Evolutionary conservation across 371 early-diverging fungal genomes (phyloP), one percentile per base, ranked within the genome.

Genomic region (Polyrhizophydium stewartii): DNA sequence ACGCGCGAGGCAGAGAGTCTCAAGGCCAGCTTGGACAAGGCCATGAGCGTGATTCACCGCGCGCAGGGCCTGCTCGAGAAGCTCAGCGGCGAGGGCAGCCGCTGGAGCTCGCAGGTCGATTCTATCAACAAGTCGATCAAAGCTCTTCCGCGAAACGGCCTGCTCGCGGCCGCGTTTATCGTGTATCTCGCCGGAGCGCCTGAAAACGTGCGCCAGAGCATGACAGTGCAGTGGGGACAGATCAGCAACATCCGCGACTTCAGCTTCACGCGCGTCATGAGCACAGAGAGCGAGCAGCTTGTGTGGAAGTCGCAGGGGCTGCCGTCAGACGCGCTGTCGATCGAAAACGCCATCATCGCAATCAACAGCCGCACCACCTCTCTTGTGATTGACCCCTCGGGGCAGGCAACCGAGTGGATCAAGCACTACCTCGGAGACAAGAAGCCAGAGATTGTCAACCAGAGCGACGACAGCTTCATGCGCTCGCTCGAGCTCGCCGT

Each of bases 1-100:
- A 82, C 82, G 5, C 64, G 82, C 28, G 83, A 84, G 46, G 85
- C 78, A 0, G 81, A 80, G 55, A 58, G 60, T 12, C 59, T 81
- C 24, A 63, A 74, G 16, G 59, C 31, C 1, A 68, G 65, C 56
- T 62, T 81, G 6, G 75, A 76, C 28, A 71, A 69, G 33, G 74
- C 81, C 1, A 64, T 64, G 21, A 45, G 40, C 19, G 72, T 68
- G 1, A 72, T 82, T 27, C 49, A 65, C 21, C 46, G 66, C 0
- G 73, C 84, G n/a, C 73, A 78, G 45, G 67, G 64, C 0, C 65
- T 84, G n/a, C 70, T 84, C 5, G 67, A 69, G 12, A 79, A 80
- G 62, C 76, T 84, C 0, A 63, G 68, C 9, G 77, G 74, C 0
- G 84, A 84, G 60, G 78, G 74, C 24, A 59, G 63, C 19, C 58